Base-by-base conservation (phyloP, 1,284 basidiomycete genomes). In the Fistulinella cinereoalba region DNA sequence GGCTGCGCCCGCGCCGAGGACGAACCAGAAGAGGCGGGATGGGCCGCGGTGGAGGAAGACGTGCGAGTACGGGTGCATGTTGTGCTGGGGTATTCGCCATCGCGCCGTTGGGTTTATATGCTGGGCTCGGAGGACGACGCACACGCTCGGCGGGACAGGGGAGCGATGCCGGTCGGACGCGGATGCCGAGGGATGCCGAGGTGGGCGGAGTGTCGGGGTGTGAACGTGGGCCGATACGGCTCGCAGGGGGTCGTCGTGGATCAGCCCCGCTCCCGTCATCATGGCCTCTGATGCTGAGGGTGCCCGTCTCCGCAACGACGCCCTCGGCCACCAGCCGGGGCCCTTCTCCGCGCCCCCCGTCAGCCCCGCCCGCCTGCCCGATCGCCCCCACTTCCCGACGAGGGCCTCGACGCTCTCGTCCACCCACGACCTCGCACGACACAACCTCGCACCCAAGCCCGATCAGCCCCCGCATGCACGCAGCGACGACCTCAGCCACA, bases 401-500 rank as follows among this genome's bases (percentile, higher is more conserved):
- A 76, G 83, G 66, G 76, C 84, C 6, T 79, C 80, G 36, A 87
- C 84, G 3, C 60, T 77, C 45, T 72, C 75, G 49, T 69, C 73
- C 27, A 58, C 74, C 44, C 64, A 76, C 59, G 80, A 83, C 62
- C 70, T 74, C 49, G 72, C 77, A 66, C 75, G 75, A 54, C 71
- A 70, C 62, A 73, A 71, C 56, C 61, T 69, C 52, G 56, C 71
- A 44, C 69, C 64, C 57, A 72, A 57, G 53, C 62, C 58, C 41
- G 66, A 67, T 46, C 33, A 43, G 3, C 43, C 50, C 23, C 57
- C 64, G 37, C 74, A 83, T 60, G 70, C 81, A 46, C 80, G 73
- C 43, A 88, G 85, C 68, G 85, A 88, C 60, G 85, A 88, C 68
- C 70, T 87, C 45, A 84, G 79, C 61, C 85, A 88, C 64, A 58